phyloP scores from a whole-genome alignment of 306 rosid species.

The Lablab purpureus region DNA sequence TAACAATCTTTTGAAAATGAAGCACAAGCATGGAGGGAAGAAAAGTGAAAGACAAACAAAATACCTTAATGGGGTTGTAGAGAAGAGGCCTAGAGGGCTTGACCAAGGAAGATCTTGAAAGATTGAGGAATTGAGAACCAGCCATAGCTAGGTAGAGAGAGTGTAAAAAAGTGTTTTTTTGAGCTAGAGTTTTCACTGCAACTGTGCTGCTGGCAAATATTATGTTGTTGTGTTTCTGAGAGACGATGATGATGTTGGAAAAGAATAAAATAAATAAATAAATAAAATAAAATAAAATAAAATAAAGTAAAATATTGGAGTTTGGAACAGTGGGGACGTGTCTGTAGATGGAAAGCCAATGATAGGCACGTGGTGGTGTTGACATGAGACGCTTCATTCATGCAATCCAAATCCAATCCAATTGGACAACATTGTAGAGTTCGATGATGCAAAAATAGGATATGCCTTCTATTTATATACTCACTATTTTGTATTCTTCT shows the following conservation, averaged over 20 bases:
- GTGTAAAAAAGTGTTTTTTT: neutral
- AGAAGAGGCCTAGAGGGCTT: constrained; percentile 46
- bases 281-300: no score
- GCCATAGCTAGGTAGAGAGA: constrained; percentile 33
- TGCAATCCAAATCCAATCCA: constrained; percentile 18
- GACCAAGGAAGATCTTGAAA: constrained; percentile 49
- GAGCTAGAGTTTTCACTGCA: neutral
- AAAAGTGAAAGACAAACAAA: neutral
- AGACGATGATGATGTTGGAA: constrained; percentile 1
- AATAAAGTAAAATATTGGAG: neutral
- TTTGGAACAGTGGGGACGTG: constrained; percentile 39
- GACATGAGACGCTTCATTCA: constrained; percentile 33
- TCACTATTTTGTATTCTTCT: neutral
- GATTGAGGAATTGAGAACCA: constrained; percentile 43
- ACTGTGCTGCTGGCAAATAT: neutral
- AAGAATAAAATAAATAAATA: neutral
- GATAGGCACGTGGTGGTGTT: constrained; percentile 43
- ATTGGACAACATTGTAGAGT: constrained; percentile 19
- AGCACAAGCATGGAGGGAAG: neutral
- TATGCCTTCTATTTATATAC: neutral
- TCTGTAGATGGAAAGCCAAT: constrained; percentile 16
- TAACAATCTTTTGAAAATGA: neutral
- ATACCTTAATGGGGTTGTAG: constrained; percentile 54
- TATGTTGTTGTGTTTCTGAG: neutral
- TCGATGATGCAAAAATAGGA: neutral